Evolutionary conservation across 2,329 filamentous ascomycete genomes (phyloP).

Genomic region (Byssochlamys sp.): DNA sequence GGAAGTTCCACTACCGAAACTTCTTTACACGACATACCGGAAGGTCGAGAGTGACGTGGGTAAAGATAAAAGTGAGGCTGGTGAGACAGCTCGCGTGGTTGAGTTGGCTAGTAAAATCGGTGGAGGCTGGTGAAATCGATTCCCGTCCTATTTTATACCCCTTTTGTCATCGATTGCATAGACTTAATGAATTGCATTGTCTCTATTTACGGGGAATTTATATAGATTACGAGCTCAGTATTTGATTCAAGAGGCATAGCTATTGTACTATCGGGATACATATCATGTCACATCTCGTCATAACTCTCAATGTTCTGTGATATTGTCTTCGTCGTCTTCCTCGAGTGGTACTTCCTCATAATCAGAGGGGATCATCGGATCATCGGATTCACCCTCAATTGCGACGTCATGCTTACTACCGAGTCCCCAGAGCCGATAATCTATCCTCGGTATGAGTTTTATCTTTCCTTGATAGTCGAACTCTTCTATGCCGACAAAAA

Average conservation of each 20-base stretch:
- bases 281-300: background rate
- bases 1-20: slow-evolving; percentile 57
- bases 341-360: background rate
- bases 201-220: background rate
- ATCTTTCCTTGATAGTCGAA: background rate
- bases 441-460: background rate
- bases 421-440: background rate
- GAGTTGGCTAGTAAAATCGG: slow-evolving; percentile 84
- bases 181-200: background rate
- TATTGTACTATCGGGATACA: background rate
- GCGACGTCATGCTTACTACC: background rate
- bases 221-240: background rate
- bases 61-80: slow-evolving; percentile 50
- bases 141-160: background rate
- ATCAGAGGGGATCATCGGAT: slow-evolving; percentile 10
- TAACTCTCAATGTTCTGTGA: too few relatives aligned
- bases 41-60: slow-evolving; percentile 93
- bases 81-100: slow-evolving; percentile 70
- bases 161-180: background rate
- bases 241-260: too few relatives aligned
- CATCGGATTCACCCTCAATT: background rate
- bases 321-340: too few relatives aligned
- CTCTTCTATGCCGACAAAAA: background rate
- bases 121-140: slow-evolving; percentile 69
- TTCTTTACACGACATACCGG: slow-evolving; percentile 79